Evolutionary conservation across 495 filamentous ascomycete genomes (phyloP), one percentile per base, ranked within the genome.

Genomic region (Chaetomidium leptoderma): DNA sequence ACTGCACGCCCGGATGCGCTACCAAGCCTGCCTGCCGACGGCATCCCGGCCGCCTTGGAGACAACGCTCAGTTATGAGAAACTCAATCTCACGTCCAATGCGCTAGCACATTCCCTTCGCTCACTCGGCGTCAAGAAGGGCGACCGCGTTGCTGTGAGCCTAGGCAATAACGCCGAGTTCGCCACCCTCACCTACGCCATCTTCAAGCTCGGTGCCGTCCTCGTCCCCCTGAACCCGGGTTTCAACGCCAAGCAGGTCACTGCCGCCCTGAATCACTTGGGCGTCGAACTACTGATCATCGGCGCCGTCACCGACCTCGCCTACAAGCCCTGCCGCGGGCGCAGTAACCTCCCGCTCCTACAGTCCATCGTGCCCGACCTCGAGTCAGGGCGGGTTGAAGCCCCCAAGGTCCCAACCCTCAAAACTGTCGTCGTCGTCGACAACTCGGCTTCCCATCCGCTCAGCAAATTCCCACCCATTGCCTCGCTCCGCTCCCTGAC

Each of bases 191-290:
- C 88, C 23, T 97, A 98, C 73, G 91, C 91, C 6, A 60, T 95
- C 21, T 95, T 93, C 71, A 97, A 98, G 70, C 79, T 97, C 3
- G 93, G 93, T 16, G 93, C 90, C 42, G 86, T 97, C 47, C 75
- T 97, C 55, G 92, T 95, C 2, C 93, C 93, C 2, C 76, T 98
- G 32, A 98, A 98, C 72, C 92, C 91, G 3, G 88, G 84, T 0
- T 98, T 97, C 79, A 96, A 91, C 64, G 73, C 80, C 19, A 66
- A 74, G 14, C 93, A 98, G 71, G 85, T 97, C 9, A 75, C 84
- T 16, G 74, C 90, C 1, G 93, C 91, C 0, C 74, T 97, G 14
- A 81, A 74, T 4, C 93, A 95, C 60, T 83, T 98, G 1, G 77
- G 78, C 10, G 82, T 86, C 14, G 81, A 84, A 33, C 83, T 95